phyloP scores from a whole-genome alignment of 306 rosid species.

The Malus domestica region ASM211411v1 NC_041797.1:22459001-22459500 shows the following conservation, averaged over 20 bases:
- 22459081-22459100: slow-evolving; percentile 83
- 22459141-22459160: slow-evolving; percentile 90
- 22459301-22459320: slow-evolving; percentile 95
- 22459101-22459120: slow-evolving; percentile 90
- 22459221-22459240: slow-evolving; percentile 89
- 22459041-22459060: slow-evolving; percentile 89
- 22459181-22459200: slow-evolving; percentile 93
- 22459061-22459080: slow-evolving; percentile 83
- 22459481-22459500: slow-evolving; percentile 71
- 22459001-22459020: slow-evolving; percentile 91
- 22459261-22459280: slow-evolving; percentile 83
- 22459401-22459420: slow-evolving; percentile 82
- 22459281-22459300: slow-evolving; percentile 97
- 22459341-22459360: slow-evolving; percentile 93
- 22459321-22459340: slow-evolving; percentile 84
- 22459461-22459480: slow-evolving; percentile 77
- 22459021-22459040: slow-evolving; percentile 79
- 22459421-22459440: slow-evolving; percentile 88
- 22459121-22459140: slow-evolving; percentile 94
- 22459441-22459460: slow-evolving; percentile 92
- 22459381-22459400: slow-evolving; percentile 92
- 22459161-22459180: slow-evolving; percentile 93
- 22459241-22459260: slow-evolving; percentile 92
- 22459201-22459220: slow-evolving; percentile 85
- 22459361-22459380: slow-evolving; percentile 80